phyloP scores from a whole-genome alignment of 441 rosid species.

The Cnidoscolus chayamansa region DNA sequence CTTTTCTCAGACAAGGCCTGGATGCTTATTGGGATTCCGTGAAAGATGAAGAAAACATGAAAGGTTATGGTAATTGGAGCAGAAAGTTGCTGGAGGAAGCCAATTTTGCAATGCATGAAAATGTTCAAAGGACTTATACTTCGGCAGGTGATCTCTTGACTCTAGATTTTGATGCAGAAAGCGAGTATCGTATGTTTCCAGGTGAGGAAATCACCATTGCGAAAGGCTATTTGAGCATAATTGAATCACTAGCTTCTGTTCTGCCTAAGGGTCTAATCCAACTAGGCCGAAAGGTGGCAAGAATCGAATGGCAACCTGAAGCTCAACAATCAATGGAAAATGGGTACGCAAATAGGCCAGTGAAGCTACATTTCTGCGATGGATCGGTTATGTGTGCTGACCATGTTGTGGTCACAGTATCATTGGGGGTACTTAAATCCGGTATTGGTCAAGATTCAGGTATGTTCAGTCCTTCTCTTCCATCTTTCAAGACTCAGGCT shows the following conservation, averaged over 20 bases:
- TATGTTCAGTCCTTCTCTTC: conserved; percentile 74
- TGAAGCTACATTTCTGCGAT: conserved; percentile 75
- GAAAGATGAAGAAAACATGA: conserved; percentile 19
- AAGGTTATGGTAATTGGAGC: conserved; percentile 49
- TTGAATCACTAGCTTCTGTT: conserved; percentile 69
- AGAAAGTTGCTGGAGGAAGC: conserved; percentile 62
- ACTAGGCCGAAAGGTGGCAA: conserved; percentile 56
- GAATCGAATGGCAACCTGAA: conserved; percentile 71
- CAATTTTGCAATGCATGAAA: conserved; percentile 67
- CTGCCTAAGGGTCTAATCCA: conserved; percentile 70
- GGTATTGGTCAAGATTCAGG: conserved; percentile 51
- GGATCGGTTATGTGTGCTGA: conserved; percentile 74
- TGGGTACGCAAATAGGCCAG: conserved; percentile 39
- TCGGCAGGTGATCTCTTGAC: conserved; percentile 74
- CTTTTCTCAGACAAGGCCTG: conserved; percentile 62
- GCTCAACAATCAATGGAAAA: conserved; percentile 28
- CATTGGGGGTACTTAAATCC: conserved; percentile 85
- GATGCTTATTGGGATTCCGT: conserved; percentile 53
- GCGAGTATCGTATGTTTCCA: conserved; percentile 86
- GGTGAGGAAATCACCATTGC: conserved; percentile 98
- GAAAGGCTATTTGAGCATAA: conserved; percentile 70
- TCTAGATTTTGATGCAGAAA: conserved; percentile 79
- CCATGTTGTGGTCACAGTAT: conserved; percentile 88
- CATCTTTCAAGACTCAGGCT: conserved; percentile 67
- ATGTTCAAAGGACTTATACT: conserved; percentile 79